phyloP scores from a whole-genome alignment of 352 stramenopile species.

The Saprolegnia diclina region DNA sequence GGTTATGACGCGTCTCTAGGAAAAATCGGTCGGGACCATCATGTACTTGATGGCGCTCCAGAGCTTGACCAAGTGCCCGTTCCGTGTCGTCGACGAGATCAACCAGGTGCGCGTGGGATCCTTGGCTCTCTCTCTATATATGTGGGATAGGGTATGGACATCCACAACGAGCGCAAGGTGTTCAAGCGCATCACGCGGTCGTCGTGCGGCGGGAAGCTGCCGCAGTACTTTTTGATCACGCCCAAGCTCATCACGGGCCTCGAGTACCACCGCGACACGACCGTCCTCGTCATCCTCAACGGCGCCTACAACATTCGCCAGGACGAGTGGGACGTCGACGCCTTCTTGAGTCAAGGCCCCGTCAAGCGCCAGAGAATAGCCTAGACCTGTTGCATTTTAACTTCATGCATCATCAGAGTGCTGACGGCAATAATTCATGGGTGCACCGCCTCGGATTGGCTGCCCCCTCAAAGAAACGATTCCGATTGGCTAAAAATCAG shows the following conservation, averaged over 20 bases:
- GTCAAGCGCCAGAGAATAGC: slow-evolving; percentile 14
- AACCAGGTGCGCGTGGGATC: slow-evolving; percentile 42
- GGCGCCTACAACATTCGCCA: slow-evolving; percentile 78
- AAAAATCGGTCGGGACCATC: slow-evolving; percentile 88
- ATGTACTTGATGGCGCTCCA: slow-evolving; percentile 89
- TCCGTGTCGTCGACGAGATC: slow-evolving; percentile 85
- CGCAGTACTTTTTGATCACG: slow-evolving; percentile 87
- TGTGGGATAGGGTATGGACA: slow-evolving; percentile 62
- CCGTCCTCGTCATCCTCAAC: slow-evolving; percentile 85
- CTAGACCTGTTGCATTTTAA: not conserved
- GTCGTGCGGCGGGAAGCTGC: slow-evolving; percentile 76
- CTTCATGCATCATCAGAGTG: not conserved
- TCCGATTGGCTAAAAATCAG: slow-evolving; percentile 25
- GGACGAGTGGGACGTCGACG: slow-evolving; percentile 57
- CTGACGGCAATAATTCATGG: not conserved
- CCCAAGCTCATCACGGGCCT: slow-evolving; percentile 84
- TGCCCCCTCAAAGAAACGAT: not conserved
- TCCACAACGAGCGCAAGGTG: slow-evolving; percentile 86
- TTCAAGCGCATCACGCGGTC: slow-evolving; percentile 85
- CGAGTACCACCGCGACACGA: slow-evolving; percentile 79
- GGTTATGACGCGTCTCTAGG: slow-evolving; percentile 34
- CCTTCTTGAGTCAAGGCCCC: slow-evolving; percentile 36
- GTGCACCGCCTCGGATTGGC: not conserved
- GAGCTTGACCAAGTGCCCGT: slow-evolving; percentile 80
- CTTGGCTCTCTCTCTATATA: slow-evolving; percentile 5